Evolutionary conservation across 768 basidiomycete species (phyloP).

Genomic region (Lepiota subincarnata): DNA sequence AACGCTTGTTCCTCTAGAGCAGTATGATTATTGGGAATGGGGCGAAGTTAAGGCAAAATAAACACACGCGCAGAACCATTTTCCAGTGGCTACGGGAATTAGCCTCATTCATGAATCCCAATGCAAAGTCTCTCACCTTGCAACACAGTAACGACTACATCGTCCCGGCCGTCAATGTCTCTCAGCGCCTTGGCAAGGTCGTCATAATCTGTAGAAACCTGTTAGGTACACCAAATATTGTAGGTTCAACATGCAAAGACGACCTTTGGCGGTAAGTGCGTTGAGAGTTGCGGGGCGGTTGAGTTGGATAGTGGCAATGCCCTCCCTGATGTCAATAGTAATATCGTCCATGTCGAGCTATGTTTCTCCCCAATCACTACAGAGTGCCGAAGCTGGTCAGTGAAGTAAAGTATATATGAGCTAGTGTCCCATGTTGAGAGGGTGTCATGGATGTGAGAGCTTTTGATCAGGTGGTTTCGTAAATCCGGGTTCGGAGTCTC

Average conservation of each 20-base stretch:
- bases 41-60: neutral
- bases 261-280: slow-evolving; percentile 52
- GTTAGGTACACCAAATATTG: neutral
- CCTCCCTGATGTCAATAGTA: slow-evolving; percentile 43
- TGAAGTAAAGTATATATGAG: neutral
- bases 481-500: neutral
- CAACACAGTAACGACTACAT: slow-evolving; percentile 64
- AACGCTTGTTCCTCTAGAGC: slow-evolving; percentile 55
- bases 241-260: neutral
- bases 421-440: too few relatives aligned
- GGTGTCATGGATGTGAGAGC: neutral
- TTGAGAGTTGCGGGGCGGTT: slow-evolving; percentile 58
- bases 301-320: slow-evolving; percentile 67
- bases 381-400: too few relatives aligned
- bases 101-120: neutral
- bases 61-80: slow-evolving; percentile 72
- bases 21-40: neutral
- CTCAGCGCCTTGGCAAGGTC: slow-evolving; percentile 54
- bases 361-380: neutral
- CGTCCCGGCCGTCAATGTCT: slow-evolving; percentile 53
- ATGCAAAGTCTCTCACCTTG: slow-evolving; percentile 43
- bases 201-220: slow-evolving; percentile 49
- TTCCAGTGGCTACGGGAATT: slow-evolving; percentile 46
- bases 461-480: neutral
- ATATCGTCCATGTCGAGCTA: slow-evolving; percentile 20